Evolutionary conservation across 2,329 filamentous ascomycete species (phyloP).

Genomic region (Fusarium sublunatum): DNA sequence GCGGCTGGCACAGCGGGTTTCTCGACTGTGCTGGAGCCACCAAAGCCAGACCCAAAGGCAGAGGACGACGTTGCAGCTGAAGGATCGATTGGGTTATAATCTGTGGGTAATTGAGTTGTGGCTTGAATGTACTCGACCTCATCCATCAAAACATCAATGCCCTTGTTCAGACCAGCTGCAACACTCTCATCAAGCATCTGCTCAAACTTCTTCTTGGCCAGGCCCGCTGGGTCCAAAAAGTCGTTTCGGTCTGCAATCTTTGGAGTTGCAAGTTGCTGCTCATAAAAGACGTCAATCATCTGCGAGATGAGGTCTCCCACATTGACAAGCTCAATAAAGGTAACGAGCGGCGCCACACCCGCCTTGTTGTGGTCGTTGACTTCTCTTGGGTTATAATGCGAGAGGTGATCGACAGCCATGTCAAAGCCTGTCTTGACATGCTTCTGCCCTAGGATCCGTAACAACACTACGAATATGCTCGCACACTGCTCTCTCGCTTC

Average conservation of each 20-base stretch:
- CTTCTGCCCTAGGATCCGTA: constrained; percentile 84
- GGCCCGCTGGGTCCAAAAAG: constrained; percentile 89
- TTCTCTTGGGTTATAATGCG: constrained; percentile 89
- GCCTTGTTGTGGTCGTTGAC: constrained; percentile 75
- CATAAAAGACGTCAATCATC: constrained; percentile 99
- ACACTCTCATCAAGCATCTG: constrained; percentile 98
- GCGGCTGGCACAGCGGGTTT: constrained; percentile 48
- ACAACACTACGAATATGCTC: constrained; percentile 84
- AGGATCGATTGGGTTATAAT: constrained; percentile 80
- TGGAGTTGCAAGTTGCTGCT: constrained; percentile 87
- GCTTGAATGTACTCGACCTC: constrained; percentile 96
- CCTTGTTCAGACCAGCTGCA: constrained; percentile 94
- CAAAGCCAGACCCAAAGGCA: constrained; percentile 28
- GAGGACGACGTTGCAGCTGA: constrained; percentile 31
- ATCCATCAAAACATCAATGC: constrained; percentile 97
- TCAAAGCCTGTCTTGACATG: constrained; percentile 96
- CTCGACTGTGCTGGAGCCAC: constrained; percentile 36
- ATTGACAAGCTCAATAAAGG: constrained; percentile 96
- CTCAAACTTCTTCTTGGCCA: constrained; percentile 98
- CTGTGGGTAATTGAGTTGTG: constrained; percentile 84
- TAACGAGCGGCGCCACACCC: constrained; percentile 90
- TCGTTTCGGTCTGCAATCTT: constrained; percentile 92
- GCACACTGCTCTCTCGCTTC: constrained; percentile 90
- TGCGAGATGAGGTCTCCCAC: constrained; percentile 97
- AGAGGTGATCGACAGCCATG: constrained; percentile 90